Conservation (phyloP, 83 land plant genomes). For the Diphasiastrum complanatum region DNA sequence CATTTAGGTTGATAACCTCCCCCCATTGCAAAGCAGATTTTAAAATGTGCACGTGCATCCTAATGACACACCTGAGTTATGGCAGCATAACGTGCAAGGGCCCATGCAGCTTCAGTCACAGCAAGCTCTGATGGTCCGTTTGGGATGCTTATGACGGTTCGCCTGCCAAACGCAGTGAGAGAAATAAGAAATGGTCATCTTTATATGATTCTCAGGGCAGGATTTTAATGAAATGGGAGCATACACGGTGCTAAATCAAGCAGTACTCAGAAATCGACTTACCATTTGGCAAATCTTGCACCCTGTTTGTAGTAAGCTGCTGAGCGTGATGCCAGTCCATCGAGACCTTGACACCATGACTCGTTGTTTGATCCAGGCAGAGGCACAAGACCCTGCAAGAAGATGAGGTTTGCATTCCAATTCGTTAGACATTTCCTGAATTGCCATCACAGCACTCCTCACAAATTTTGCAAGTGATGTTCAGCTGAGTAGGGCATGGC, state of each 20-base stretch:
- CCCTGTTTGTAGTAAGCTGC: slow-evolving; percentile 45
- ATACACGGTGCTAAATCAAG: background rate
- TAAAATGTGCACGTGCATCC: background rate
- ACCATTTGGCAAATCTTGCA: slow-evolving; percentile 42
- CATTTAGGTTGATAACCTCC: background rate
- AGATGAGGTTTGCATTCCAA: too few relatives aligned
- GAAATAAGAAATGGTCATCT: too few relatives aligned
- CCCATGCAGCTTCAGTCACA: slow-evolving; percentile 39
- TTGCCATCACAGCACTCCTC: too few relatives aligned
- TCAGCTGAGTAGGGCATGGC: too few relatives aligned
- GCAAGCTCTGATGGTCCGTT: slow-evolving; percentile 42
- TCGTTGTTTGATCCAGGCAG: slow-evolving; percentile 41
- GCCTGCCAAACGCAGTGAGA: too few relatives aligned
- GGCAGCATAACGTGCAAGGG: slow-evolving; percentile 37
- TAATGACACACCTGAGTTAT: slow-evolving; percentile 28
- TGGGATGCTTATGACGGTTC: slow-evolving; percentile 41
- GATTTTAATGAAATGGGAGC: too few relatives aligned
- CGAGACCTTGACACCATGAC: slow-evolving; percentile 48
- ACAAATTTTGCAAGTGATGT: too few relatives aligned
- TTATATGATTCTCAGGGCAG: too few relatives aligned
- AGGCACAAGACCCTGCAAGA: slow-evolving; percentile 34
- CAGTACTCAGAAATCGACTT: too few relatives aligned
- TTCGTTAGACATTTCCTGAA: too few relatives aligned
- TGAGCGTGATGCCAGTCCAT: slow-evolving; percentile 40
- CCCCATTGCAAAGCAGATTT: background rate